These are phyloP conservation scores for Suhomyces coccinellae DNA, from an alignment of 1,139 yeast species.

Conservation along the genomic window DNA sequence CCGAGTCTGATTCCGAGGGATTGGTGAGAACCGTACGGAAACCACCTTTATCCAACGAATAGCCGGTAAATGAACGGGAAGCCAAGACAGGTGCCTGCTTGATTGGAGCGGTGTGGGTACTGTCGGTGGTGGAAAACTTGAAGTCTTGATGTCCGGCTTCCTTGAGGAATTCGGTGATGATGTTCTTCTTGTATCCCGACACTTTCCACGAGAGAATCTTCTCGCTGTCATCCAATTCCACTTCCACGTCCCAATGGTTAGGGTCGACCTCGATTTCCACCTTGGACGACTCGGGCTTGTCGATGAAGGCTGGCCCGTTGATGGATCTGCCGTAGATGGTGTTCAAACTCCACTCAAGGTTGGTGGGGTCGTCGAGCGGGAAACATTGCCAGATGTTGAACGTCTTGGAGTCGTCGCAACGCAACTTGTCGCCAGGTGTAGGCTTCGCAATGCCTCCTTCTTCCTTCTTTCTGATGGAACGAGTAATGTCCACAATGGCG, in stretches of 20 bases:
- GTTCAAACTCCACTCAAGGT: conserved; percentile 54
- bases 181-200: conserved; percentile 8
- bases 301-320: conserved; percentile 61
- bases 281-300: conserved; percentile 32
- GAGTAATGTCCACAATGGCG: conserved; percentile 70
- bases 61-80: conserved; percentile 87
- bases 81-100: conserved; percentile 66
- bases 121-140: conserved; percentile 36
- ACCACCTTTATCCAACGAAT: conserved; percentile 90
- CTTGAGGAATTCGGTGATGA: conserved; percentile 27
- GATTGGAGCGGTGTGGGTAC: conserved; percentile 33
- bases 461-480: conserved; percentile 57
- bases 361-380: conserved; percentile 61
- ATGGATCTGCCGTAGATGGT: conserved; percentile 71
- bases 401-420: conserved; percentile 67
- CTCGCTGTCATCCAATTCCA: conserved; percentile 21
- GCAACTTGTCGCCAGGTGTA: conserved; percentile 59
- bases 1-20: conserved; percentile 47
- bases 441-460: conserved; percentile 82
- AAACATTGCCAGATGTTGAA: conserved; percentile 70
- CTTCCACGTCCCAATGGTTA: conserved; percentile 48
- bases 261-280: conserved; percentile 48
- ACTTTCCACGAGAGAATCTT: conserved; percentile 16
- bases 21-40: conserved; percentile 75
- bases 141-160: conserved; percentile 40